These are phyloP conservation scores for Xanthoceras sorbifolium DNA, from an alignment of 345 rosid species.

Conservation along the genomic window DNA sequence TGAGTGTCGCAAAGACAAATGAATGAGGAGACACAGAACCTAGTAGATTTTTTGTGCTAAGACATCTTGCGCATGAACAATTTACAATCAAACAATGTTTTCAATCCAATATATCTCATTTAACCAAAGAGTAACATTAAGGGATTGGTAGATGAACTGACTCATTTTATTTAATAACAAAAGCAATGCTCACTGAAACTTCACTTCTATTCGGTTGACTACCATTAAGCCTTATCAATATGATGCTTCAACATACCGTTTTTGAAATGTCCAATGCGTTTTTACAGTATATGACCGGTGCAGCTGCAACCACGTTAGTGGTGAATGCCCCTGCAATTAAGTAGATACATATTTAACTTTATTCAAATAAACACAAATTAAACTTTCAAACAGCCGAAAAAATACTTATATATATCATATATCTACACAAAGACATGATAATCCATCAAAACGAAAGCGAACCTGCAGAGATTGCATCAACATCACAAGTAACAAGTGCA, in stretches of 20 bases:
- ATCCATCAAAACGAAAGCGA: constrained; percentile 15
- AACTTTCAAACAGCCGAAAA: background rate
- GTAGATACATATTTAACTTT: background rate
- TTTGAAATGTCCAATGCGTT: constrained; percentile 48
- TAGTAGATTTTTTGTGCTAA: background rate
- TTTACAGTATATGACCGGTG: constrained; percentile 86
- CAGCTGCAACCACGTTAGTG: constrained; percentile 86
- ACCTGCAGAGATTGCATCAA: constrained; percentile 83
- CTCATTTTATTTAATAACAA: background rate
- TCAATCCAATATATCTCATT: constrained; percentile 1
- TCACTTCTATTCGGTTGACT: background rate
- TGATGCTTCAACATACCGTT: constrained; percentile 42
- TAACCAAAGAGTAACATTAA: background rate
- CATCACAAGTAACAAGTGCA: constrained; percentile 86
- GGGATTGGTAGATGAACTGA: background rate
- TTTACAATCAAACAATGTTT: background rate
- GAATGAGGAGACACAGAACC: background rate
- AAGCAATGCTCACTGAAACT: background rate
- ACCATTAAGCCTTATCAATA: background rate
- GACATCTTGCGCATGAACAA: background rate
- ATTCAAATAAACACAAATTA: background rate
- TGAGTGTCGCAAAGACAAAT: constrained; percentile 2
- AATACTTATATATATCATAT: background rate
- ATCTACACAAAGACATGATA: background rate
- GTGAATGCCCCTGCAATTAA: constrained; percentile 72